phyloP scores from a whole-genome alignment of 2,329 filamentous ascomycete genomes.

The Lasiodiplodia sp. region DNA sequence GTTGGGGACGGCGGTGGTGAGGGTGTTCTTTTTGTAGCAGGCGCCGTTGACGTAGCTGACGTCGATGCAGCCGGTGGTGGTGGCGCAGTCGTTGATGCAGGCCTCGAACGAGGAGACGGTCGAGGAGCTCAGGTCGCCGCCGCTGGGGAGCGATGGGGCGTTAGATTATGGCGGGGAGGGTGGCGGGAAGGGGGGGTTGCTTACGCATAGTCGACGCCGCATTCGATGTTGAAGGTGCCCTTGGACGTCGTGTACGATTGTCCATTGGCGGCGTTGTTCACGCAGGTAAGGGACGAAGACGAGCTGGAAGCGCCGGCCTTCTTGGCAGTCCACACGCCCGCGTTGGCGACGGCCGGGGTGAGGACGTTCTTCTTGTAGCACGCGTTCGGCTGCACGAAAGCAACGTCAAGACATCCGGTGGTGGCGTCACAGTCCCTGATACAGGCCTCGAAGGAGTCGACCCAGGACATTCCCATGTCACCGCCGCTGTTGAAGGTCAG shows the following conservation, averaged over 20 bases:
- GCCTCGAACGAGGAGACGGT: slow-evolving; percentile 12
- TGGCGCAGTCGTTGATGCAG: slow-evolving; percentile 24
- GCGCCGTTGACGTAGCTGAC: slow-evolving; percentile 24
- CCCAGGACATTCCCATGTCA: slow-evolving; percentile 29
- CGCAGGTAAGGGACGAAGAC: slow-evolving; percentile 23
- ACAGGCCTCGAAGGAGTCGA: slow-evolving; percentile 30
- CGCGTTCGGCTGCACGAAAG: slow-evolving; percentile 33
- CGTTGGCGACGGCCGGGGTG: not conserved
- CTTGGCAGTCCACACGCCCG: slow-evolving; percentile 1
- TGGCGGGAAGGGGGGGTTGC: not conserved
- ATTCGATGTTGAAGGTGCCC: slow-evolving; percentile 32
- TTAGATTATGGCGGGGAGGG: not conserved
- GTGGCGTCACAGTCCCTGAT: slow-evolving; percentile 32
- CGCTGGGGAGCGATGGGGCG: not conserved
- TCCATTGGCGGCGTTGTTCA: slow-evolving; percentile 24
- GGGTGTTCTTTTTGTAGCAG: slow-evolving; percentile 29
- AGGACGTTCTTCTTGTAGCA: slow-evolving; percentile 35
- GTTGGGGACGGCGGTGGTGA: not conserved
- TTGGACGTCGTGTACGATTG: slow-evolving; percentile 31
- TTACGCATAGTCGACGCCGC: slow-evolving; percentile 15
- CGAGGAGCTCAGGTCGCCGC: slow-evolving; percentile 23
- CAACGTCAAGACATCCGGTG: slow-evolving; percentile 32
- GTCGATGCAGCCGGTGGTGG: slow-evolving; percentile 25
- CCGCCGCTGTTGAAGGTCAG: slow-evolving; percentile 12
- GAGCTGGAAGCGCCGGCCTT: not conserved